Evolutionary conservation across 2,329 filamentous ascomycete genomes (phyloP).

Genomic region (Nannizziopsis arthrosporioides): DNA sequence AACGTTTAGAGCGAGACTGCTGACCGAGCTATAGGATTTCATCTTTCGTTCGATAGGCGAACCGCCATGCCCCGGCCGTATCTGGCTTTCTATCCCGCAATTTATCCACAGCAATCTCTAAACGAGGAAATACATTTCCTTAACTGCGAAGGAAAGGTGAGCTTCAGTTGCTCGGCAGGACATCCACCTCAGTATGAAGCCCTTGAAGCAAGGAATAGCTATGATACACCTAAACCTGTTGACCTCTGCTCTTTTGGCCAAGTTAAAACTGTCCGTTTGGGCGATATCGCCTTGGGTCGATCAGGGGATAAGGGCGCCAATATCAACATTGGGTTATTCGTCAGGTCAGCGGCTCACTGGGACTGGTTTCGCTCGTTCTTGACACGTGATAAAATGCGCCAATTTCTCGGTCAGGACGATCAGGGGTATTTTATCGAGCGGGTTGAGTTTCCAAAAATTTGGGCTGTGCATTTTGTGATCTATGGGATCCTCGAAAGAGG

Average conservation of each 20-base stretch:
- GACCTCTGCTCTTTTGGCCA: slow-evolving; percentile 20
- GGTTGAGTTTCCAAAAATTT: slow-evolving; percentile 37
- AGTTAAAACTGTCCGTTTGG: slow-evolving; percentile 28
- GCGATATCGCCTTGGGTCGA: slow-evolving; percentile 35
- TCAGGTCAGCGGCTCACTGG: slow-evolving; percentile 20
- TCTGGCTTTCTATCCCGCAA: slow-evolving; percentile 34
- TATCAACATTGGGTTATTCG: slow-evolving; percentile 34
- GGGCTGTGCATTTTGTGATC: slow-evolving; percentile 42
- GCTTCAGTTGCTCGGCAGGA: slow-evolving; percentile 11
- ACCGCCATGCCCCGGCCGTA: slow-evolving; percentile 32
- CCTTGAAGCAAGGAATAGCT: slow-evolving; percentile 17
- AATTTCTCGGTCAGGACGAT: slow-evolving; percentile 35
- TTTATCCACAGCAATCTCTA: slow-evolving; percentile 22
- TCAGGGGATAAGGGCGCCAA: slow-evolving; percentile 35
- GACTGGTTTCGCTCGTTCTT: slow-evolving; percentile 33
- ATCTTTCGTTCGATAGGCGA: slow-evolving; percentile 34
- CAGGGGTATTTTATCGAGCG: slow-evolving; percentile 35
- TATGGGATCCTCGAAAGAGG: slow-evolving; percentile 37
- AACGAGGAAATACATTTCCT: slow-evolving; percentile 22
- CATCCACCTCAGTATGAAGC: slow-evolving; percentile 16
- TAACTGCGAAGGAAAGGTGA: slow-evolving; percentile 10
- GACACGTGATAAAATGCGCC: slow-evolving; percentile 28
- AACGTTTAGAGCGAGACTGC: neutral
- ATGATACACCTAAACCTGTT: slow-evolving; percentile 15
- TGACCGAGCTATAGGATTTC: slow-evolving; percentile 25